Base-by-base conservation (phyloP, 148 eudicot genomes). In the Salicornia ramosissima region DNA sequence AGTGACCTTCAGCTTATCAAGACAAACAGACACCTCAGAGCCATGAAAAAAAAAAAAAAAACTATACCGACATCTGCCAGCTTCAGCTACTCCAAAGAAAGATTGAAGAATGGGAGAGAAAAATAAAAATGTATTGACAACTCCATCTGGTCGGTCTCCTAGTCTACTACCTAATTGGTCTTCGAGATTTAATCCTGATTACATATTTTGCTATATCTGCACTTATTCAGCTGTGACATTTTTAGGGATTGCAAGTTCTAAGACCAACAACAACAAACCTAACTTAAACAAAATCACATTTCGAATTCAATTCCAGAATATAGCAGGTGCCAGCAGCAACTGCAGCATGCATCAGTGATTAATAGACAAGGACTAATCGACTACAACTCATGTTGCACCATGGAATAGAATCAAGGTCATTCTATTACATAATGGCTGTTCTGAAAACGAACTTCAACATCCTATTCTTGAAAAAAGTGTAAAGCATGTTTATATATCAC, bases 1-100 rank as follows among this genome's bases (percentile, higher is more conserved):
- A 87, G 71, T 84, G 75, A 58, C 92, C 90, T 84, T 81, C 84
- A 49, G 45, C 84, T 86, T 60, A 47, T 67, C 52, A 45, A 70
- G 65, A 69, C 34, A 58, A 64, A 49, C 31, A 57, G 11, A 64
- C 43, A 49, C 47, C 47, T 78, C 55, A 69, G 45, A 34, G 55
- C 34, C 70, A 68, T 62, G 16, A 46, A 54, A 36, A 31, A 66
- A 46, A 36, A 36, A 36, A 36, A 36, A 36, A 8, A 36, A 36
- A 36, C 40, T 36, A 36, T 25, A 10, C 58, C 28, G 6, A 49
- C 14, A 31, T 34, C 12, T 49, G 43, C 53, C 47, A 71, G 46
- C 40, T 64, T 40, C 50, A 58, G 2, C 47, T 25, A 16, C 19
- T 45, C 22, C 45, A 67, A 12, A 50, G 9, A 22, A 42, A 3